Evolutionary conservation across 1,284 basidiomycete species (phyloP).

Genomic region (Heterobasidion occidentale): DNA sequence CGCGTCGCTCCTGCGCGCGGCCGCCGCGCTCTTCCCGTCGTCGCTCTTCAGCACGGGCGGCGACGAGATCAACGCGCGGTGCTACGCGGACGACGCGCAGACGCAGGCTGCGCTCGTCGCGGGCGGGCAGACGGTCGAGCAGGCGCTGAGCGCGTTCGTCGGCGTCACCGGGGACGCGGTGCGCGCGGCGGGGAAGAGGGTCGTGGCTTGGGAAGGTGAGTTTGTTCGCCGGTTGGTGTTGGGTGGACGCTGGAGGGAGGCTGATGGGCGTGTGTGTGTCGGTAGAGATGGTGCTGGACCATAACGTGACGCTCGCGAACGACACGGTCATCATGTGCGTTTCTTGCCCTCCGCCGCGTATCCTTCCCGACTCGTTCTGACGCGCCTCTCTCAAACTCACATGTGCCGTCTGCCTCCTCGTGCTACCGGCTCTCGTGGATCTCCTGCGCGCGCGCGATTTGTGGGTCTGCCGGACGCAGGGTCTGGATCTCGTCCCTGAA

Average conservation of each 20-base stretch:
- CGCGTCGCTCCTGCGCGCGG: slow-evolving; percentile 32
- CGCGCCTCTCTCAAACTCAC: not conserved
- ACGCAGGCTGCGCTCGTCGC: slow-evolving; percentile 45
- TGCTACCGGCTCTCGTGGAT: not conserved
- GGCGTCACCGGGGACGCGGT: slow-evolving; percentile 37
- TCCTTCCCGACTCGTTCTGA: not conserved
- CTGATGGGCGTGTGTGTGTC: not conserved
- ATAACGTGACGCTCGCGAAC: slow-evolving; percentile 12
- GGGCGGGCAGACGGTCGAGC: slow-evolving; percentile 46
- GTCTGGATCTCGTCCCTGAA: slow-evolving; percentile 46
- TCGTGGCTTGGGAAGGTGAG: slow-evolving; percentile 66
- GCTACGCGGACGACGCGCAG: slow-evolving; percentile 55
- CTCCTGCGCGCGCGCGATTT: not conserved
- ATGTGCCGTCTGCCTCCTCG: no score
- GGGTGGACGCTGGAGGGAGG: not conserved
- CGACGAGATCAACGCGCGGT: slow-evolving; percentile 72
- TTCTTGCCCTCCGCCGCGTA: not conserved
- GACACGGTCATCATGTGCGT: slow-evolving; percentile 25
- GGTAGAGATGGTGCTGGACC: slow-evolving; percentile 8
- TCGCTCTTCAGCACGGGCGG: slow-evolving; percentile 73
- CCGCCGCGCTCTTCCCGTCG: slow-evolving; percentile 43
- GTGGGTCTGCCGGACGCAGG: slow-evolving; percentile 23
- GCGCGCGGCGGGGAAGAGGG: slow-evolving; percentile 42
- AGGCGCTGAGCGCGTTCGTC: slow-evolving; percentile 61
- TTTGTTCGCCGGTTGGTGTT: no score